Conservation (phyloP, 371 early-diverging fungal species). For the Phascolomyces articulosus region DNA sequence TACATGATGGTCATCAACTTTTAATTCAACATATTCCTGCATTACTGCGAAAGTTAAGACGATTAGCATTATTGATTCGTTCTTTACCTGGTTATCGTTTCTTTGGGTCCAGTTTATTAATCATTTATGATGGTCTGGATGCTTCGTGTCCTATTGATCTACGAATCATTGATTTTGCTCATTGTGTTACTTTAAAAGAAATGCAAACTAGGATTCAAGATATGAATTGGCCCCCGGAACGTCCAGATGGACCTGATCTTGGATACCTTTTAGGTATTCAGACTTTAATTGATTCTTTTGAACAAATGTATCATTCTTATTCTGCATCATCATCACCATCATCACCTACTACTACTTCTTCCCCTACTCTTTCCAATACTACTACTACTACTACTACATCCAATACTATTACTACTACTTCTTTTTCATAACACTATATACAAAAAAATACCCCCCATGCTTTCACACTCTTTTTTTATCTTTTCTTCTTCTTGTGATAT, state of each 20-base stretch:
- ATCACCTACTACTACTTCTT: no score
- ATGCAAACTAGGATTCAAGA: constrained; percentile 17
- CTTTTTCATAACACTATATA: background rate
- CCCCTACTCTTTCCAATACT: no score
- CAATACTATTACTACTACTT: background rate
- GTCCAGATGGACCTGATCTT: constrained; percentile 62
- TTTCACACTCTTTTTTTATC: background rate
- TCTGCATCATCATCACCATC: no score
- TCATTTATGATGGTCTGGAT: constrained; percentile 35
- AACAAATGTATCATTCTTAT: constrained; percentile 39
- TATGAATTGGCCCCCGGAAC: constrained; percentile 64
- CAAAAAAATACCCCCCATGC: background rate
- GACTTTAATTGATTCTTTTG: constrained; percentile 63
- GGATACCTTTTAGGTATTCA: constrained; percentile 72
- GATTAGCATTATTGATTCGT: constrained; percentile 70
- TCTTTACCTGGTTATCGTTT: constrained; percentile 84
- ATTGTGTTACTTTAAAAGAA: constrained; percentile 56
- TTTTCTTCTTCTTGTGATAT: background rate
- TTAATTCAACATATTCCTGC: constrained; percentile 75
- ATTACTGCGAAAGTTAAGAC: constrained; percentile 70
- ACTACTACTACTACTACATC: background rate
- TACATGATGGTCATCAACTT: constrained; percentile 74
- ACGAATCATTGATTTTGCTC: constrained; percentile 94
- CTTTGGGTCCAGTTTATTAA: constrained; percentile 84
- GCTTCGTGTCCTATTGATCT: constrained; percentile 52